Base-by-base conservation (phyloP, 805 yeast species). In the Hagleromyces aurorensis region DNA sequence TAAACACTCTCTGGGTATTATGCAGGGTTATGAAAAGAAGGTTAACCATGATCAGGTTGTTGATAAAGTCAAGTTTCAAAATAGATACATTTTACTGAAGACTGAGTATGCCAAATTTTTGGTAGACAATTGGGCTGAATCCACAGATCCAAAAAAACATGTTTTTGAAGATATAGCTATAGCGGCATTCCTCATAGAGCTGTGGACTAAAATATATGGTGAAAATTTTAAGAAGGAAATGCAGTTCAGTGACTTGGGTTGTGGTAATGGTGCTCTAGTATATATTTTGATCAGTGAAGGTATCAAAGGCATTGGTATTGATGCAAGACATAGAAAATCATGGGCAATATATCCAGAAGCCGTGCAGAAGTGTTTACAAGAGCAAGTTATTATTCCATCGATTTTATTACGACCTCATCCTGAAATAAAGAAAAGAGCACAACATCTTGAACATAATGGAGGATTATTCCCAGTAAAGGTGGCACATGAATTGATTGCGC, bases 151-250 rank as follows among this genome's bases (percentile, higher is more conserved):
- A 3, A 72, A 78, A 44, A 89, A 89, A 53, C 97, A 89, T 59
- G 96, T 89, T 0, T 89, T 87, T 60, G 97, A 89, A 62, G 97
- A 89, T 53, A 71, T 89, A 30, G 93, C 95, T 3, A 87, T 89
- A 43, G 96, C 96, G 1, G 94, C 96, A 0, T 89, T 89, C 44
- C 63, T 89, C 37, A 82, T 89, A 16, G 94, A 84, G 57, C 65
- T 83, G 19, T 89, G 97, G 97, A 57, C 57, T 6, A 61, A 67
- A 25, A 65, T 70, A 25, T 70, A 69, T 40, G 57, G 58, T 13
- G 41, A 48, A 7, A 41, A 53, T 19, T 65, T 58, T 29, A 43
- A 50, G 18, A 44, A 41, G 13, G 53, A 50, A 19, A 58, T 62
- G 43, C 78, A 77, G 44, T 89, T 87, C 51, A 68, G 89, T 41